Conservation (phyloP, 257 asterid species). For the Anisodus tanguticus region DNA sequence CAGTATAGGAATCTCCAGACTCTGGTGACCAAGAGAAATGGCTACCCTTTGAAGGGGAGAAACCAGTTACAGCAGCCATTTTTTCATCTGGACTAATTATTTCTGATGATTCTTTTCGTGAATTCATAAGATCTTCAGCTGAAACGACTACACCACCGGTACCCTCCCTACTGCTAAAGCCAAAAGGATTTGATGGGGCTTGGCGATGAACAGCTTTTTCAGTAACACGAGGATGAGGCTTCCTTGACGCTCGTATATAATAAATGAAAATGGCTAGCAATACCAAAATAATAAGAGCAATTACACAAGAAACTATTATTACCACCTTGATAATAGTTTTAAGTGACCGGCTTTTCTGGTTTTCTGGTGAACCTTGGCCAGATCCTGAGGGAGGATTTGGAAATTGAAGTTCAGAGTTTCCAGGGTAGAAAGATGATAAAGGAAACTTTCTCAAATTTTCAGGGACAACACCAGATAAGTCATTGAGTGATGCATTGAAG, state of each 20-base stretch:
- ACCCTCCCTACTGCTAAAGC: constrained; percentile 51
- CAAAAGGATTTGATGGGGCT: constrained; percentile 61
- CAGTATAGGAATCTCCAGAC: constrained; percentile 78
- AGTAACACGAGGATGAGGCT: constrained; percentile 50
- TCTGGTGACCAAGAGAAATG: constrained; percentile 95
- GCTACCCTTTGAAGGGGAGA: constrained; percentile 88
- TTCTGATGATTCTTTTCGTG: constrained; percentile 74
- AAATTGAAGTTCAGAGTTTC: constrained; percentile 72
- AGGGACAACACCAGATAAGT: constrained; percentile 89
- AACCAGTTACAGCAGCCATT: constrained; percentile 66
- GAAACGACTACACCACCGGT: constrained; percentile 65
- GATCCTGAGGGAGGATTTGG: constrained; percentile 82
- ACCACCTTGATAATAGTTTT: constrained; percentile 59
- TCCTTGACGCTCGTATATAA: constrained; percentile 52
- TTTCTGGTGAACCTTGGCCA: constrained; percentile 42
- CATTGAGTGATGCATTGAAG: constrained; percentile 83
- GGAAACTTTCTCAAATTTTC: constrained; percentile 87
- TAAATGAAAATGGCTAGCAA: constrained; percentile 59
- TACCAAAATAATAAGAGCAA: constrained; percentile 53
- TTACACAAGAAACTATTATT: constrained; percentile 67
- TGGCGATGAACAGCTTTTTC: constrained; percentile 53
- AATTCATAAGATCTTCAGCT: constrained; percentile 69
- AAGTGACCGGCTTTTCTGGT: constrained; percentile 39
- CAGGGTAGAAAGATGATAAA: constrained; percentile 83
- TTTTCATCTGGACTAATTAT: constrained; percentile 80